Conservation (phyloP, 1,139 yeast genomes). For the Yamadazyma triangularis region DNA sequence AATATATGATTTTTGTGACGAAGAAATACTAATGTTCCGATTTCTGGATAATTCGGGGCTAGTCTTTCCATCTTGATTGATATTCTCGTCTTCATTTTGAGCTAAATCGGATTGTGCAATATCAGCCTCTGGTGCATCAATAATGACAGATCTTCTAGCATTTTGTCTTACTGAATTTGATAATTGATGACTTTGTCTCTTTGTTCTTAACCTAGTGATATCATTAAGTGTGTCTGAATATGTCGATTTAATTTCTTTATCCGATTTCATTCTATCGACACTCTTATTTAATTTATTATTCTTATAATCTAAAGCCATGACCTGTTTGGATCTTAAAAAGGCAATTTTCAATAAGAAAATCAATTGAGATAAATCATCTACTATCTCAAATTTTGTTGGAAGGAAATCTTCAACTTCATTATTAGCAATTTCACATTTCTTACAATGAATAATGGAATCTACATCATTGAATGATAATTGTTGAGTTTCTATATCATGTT, state of each 20-base stretch:
- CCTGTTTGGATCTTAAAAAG: slow-evolving; percentile 68
- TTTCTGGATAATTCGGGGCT: slow-evolving; percentile 8
- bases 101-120: slow-evolving; percentile 11
- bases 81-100: slow-evolving; percentile 7
- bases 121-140: slow-evolving; percentile 56
- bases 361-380: slow-evolving; percentile 69
- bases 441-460: slow-evolving; percentile 8
- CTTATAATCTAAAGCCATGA: slow-evolving; percentile 35
- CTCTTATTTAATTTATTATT: slow-evolving; percentile 4
- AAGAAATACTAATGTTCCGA: slow-evolving; percentile 10
- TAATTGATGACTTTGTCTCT: slow-evolving; percentile 64
- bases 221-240: slow-evolving; percentile 72
- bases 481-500: slow-evolving; percentile 29
- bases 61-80: slow-evolving; percentile 14
- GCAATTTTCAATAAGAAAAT: slow-evolving; percentile 80
- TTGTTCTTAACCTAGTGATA: slow-evolving; percentile 71
- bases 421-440: slow-evolving; percentile 2
- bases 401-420: slow-evolving; percentile 14
- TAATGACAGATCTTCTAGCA: slow-evolving; percentile 41
- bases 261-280: slow-evolving; percentile 4
- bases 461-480: slow-evolving; percentile 23
- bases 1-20: slow-evolving; percentile 17
- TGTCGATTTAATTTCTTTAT: slow-evolving; percentile 26
- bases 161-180: slow-evolving; percentile 51
- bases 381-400: slow-evolving; percentile 53